Percentiles rank a stretch among this genome's conserved stretches.
phyloP scores from a whole-genome alignment of 1,284 basidiomycete species.

The Heterobasidion occidentale region DNA sequence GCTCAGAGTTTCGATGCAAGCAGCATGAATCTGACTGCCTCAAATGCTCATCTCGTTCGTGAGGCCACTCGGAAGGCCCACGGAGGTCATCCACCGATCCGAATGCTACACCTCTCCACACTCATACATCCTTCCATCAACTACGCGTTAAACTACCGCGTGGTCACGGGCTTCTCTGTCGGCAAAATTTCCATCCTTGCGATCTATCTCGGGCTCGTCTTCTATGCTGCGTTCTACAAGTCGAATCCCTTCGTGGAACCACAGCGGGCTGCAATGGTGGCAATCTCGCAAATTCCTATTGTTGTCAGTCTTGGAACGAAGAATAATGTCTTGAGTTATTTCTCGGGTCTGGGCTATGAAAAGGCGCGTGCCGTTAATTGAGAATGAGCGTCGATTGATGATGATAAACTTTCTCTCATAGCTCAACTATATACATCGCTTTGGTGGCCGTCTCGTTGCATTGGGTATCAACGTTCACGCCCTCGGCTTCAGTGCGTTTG shows the following conservation, averaged over 20 bases:
- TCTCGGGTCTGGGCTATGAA: constrained; percentile 69
- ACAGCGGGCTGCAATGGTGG: constrained; percentile 52
- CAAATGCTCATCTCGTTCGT: constrained; percentile 4
- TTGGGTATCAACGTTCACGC: constrained; percentile 60
- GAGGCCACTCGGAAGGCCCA: not conserved
- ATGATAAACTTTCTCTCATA: constrained; percentile 19
- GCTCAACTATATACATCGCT: constrained; percentile 77
- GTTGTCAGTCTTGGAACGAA: constrained; percentile 66
- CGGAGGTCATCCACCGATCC: constrained; percentile 13
- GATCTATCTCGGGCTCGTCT: constrained; percentile 37
- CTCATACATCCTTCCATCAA: constrained; percentile 19
- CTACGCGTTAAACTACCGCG: constrained; percentile 16
- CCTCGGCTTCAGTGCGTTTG: constrained; percentile 45
- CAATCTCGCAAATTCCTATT: constrained; percentile 63
- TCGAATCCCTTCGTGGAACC: constrained; percentile 48
- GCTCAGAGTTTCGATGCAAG: not conserved
- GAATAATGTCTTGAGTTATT: constrained; percentile 60
- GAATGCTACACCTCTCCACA: constrained; percentile 25
- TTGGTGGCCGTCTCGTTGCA: constrained; percentile 56
- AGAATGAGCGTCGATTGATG: constrained; percentile 56
- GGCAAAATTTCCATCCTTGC: constrained; percentile 40
- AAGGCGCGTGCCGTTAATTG: constrained; percentile 35
- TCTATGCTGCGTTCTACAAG: constrained; percentile 40
- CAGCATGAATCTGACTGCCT: not conserved
- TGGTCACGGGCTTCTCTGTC: constrained; percentile 42